Evolutionary conservation across 2,329 filamentous ascomycete genomes (phyloP).

Genomic region (Xylariales sp.): DNA sequence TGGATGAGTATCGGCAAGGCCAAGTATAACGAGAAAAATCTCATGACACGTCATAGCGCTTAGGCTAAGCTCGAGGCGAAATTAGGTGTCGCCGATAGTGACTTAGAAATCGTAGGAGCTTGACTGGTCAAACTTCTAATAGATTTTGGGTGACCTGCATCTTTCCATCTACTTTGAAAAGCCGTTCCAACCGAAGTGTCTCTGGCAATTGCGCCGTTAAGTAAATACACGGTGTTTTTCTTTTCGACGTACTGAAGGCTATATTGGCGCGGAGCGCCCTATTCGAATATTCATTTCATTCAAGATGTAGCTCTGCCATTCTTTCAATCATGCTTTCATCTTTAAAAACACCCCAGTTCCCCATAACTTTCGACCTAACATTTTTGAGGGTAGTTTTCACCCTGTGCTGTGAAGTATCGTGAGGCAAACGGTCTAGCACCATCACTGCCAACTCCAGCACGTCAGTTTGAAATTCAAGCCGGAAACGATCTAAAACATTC

Average conservation of each 20-base stretch:
- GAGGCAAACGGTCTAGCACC: not conserved
- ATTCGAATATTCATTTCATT: conserved; percentile 15
- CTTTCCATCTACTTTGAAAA: not conserved
- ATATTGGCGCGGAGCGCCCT: not conserved
- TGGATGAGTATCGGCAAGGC: no score
- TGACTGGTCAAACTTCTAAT: not conserved
- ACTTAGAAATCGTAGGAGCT: not conserved
- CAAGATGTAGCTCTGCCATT: conserved; percentile 24
- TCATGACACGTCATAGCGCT: not conserved
- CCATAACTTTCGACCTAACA: conserved; percentile 4
- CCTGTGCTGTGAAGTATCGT: conserved; percentile 14
- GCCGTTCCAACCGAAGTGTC: not conserved
- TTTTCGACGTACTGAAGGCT: no score
- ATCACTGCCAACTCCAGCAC: conserved; percentile 27
- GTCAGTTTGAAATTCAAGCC: conserved; percentile 35
- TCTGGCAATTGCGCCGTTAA: not conserved
- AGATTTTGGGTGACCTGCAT: not conserved
- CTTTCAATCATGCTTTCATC: conserved; percentile 28
- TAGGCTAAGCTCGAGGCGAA: not conserved
- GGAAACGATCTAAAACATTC: not conserved
- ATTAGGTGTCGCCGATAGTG: not conserved
- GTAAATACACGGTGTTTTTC: not conserved
- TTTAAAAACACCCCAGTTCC: conserved; percentile 22
- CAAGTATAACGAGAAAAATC: not conserved
- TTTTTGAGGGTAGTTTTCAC: conserved; percentile 18